phyloP scores from a whole-genome alignment of 306 rosid genomes.

The Clitoria ternatea region DNA sequence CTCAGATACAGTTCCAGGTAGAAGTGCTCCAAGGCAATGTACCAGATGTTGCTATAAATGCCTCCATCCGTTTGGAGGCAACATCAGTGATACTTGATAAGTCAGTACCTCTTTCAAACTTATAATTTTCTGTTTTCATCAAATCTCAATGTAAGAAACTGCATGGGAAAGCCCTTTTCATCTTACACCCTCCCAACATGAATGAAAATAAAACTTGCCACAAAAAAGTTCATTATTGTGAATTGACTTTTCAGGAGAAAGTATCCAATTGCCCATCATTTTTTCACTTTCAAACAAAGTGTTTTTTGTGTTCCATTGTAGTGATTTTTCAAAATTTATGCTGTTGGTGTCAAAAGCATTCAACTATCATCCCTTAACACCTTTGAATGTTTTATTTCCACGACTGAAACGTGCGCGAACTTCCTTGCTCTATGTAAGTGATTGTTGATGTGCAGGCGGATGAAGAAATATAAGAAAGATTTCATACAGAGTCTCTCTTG shows the following conservation, averaged over 20 bases:
- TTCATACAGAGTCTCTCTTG: slow-evolving; percentile 49
- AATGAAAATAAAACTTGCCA: not conserved
- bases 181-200: not conserved
- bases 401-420: not conserved
- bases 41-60: slow-evolving; percentile 43
- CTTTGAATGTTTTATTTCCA: no score
- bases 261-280: not conserved
- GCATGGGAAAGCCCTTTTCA: not conserved
- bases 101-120: slow-evolving; percentile 28
- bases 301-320: not conserved
- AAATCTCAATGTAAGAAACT: not conserved
- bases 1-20: slow-evolving; percentile 46
- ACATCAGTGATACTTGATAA: slow-evolving; percentile 68
- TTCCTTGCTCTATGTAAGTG: not conserved
- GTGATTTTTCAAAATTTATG: not conserved
- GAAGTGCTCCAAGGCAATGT: slow-evolving; percentile 43
- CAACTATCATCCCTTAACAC: not conserved
- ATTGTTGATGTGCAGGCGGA: slow-evolving; percentile 40
- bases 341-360: not conserved
- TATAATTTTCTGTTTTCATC: not conserved
- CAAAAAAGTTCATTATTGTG: not conserved
- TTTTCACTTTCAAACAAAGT: not conserved
- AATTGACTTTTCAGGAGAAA: not conserved
- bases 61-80: slow-evolving; percentile 33
- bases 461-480: slow-evolving; percentile 53